phyloP scores from a whole-genome alignment of 306 rosid species.

The Neltuma alba region DNA sequence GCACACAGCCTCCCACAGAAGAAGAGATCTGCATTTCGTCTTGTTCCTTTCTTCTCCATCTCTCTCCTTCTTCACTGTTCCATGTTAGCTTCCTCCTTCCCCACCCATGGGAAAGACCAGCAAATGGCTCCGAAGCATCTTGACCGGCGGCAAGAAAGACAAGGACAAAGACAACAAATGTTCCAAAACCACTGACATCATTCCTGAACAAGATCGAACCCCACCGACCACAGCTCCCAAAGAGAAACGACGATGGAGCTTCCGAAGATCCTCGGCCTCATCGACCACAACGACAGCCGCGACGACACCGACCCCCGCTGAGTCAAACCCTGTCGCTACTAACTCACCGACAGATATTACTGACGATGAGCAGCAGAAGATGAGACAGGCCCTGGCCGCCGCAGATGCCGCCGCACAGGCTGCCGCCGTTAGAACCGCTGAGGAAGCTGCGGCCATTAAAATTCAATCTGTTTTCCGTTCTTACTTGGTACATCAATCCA shows the following conservation, averaged over 20 bases:
- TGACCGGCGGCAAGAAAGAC: constrained; percentile 79
- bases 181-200: constrained; percentile 23
- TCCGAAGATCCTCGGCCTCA: constrained; percentile 79
- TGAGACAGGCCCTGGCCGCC: constrained; percentile 68
- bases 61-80: constrained; percentile 30
- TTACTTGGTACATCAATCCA: constrained; percentile 55
- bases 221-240: constrained; percentile 46
- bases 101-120: constrained; percentile 77
- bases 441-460: constrained; percentile 74
- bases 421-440: constrained; percentile 48
- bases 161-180: background rate
- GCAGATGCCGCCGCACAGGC: constrained; percentile 65
- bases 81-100: constrained; percentile 28
- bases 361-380: constrained; percentile 65
- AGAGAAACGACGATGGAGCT: constrained; percentile 92
- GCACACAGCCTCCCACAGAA: constrained; percentile 29
- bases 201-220: constrained; percentile 45
- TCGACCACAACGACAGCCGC: constrained; percentile 40
- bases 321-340: constrained; percentile 28
- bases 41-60: constrained; percentile 43
- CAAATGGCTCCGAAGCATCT: constrained; percentile 76
- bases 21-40: constrained; percentile 46
- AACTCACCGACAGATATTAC: constrained; percentile 41
- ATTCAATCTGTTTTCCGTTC: constrained; percentile 87
- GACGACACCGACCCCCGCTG: constrained; percentile 33